Evolutionary conservation across 768 basidiomycete genomes (phyloP), one percentile per base, ranked within the genome.

Genomic region (Lenzites betulinus): DNA sequence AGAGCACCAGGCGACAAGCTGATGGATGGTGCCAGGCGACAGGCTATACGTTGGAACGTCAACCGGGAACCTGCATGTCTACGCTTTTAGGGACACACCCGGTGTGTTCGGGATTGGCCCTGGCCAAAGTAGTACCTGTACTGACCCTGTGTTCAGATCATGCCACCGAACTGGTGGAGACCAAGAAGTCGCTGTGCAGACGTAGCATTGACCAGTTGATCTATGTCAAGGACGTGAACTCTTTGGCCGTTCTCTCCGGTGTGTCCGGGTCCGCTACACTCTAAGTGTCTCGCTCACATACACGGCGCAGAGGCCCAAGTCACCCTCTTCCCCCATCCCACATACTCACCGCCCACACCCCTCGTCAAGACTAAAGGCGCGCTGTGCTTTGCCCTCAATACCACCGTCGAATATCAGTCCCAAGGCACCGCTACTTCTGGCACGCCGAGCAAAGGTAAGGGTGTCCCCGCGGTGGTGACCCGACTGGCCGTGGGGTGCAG

Each of bases 131-230:
- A 33, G 30, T 33, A 33, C 11, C 30, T 33, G 30, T 33, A 11
- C 6, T 33, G 35, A 49, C 36, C 49, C 59, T 39, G 25, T 48
- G 25, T 76, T 20, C 69, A 64, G 73, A 77, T 28, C 69, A 70
- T 20, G 52, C 51, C 25, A 69, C 80, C 0, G 76, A 78, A 39
- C 73, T 85, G 1, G 75, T 87, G 4, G 90, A 92, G 67, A 80
- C 80, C 30, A 92, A 82, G 83, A 88, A 87, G 67, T 77, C 74
- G 13, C 70, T 93, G 35, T 79, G 84, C 26, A 77, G 84, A 65
- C 85, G 81, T 68, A 79, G 90, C 15, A 90, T 99, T 43, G 96
- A 98, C 56, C 93, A 95, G 69, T 77, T 99, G 2, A 92, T 88
- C 0, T 89, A 87, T 54, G 81, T 98, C 64, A 87, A 87, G 63